A percentile compares a stretch with the other conserved stretches of the same genome.
phyloP scores from a whole-genome alignment of 768 basidiomycete species.

The Mycena filopes region DNA sequence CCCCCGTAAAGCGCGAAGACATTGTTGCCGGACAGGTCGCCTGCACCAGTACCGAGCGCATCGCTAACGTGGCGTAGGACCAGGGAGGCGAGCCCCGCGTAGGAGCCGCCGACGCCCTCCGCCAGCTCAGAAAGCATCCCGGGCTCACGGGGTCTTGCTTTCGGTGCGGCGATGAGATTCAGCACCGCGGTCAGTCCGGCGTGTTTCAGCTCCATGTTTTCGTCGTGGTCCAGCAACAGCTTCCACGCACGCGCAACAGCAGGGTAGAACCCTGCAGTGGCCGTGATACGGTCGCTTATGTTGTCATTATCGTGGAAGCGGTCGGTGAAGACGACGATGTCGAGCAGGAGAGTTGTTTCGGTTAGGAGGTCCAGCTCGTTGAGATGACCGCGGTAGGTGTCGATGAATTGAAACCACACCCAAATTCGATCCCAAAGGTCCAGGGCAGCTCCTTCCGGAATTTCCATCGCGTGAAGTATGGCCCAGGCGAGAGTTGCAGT shows the following conservation, averaged over 20 bases:
- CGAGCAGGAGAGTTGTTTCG: background rate
- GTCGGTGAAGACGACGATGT: background rate
- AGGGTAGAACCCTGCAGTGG: constrained; percentile 1
- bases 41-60: background rate
- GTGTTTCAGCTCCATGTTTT: background rate
- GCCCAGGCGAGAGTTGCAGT: background rate
- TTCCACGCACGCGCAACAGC: background rate
- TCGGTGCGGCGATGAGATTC: too few species aligned
- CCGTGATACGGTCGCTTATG: background rate
- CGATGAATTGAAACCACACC: constrained; percentile 7
- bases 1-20: background rate
- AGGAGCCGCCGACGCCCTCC: constrained; percentile 5
- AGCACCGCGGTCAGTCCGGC: background rate
- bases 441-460: background rate
- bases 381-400: background rate
- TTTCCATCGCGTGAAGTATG: background rate
- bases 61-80: background rate
- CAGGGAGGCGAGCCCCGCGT: background rate
- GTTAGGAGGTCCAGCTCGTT: background rate
- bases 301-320: background rate
- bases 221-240: background rate
- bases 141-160: background rate
- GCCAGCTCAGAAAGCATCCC: background rate
- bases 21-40: background rate
- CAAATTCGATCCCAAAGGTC: constrained; percentile 6